Base-by-base conservation (phyloP, 768 basidiomycete species). In the Trametes maxima region DNA sequence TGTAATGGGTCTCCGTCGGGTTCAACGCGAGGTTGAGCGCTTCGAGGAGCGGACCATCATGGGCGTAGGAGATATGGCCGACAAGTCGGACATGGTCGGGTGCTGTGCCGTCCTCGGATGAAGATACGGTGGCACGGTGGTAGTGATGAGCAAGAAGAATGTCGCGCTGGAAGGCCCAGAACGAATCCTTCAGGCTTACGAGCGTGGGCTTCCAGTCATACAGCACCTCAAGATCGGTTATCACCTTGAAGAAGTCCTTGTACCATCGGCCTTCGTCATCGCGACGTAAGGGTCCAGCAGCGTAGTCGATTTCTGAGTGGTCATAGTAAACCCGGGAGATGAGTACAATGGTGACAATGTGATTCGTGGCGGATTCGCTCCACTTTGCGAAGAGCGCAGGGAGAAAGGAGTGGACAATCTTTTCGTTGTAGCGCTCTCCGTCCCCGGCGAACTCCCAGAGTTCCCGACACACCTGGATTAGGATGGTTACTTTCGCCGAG, bases 391-490 rank as follows among this genome's bases (percentile, higher is more conserved):
- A 95, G 3, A 98, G 82, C 14, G 90, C 84, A 1, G 96, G 95
- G 8, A 99, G 84, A 77, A 98, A 98, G 3, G 95, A 93, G 71
- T 98, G 95, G 2, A 96, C 90, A n/a, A 96, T 91, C 77, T 98
- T 98, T 73, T 98, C 97, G 70, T 93, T 90, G 75, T 90, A 94
- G 5, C 95, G 85, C 73, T 97, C 95, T 22, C 97, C 97, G 63
- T 98, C 97, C 37, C 92, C 94, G 22, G 95, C 85, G 70, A 98
- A 98, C 68, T 97, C 92, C 93, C 94, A 98, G 56, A 97, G 85
- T 71, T 98, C 97, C 49, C 88, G 85, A 72, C 94, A 96, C 16
- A 99, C 90, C 79, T 98, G 95, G 49, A 99, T 94, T 73, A 97
- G 96, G 57, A 98, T 89, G 19, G 92, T 97, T 37, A 90, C 83